These are phyloP conservation scores for Paulownia fortunei DNA, from an alignment of 257 asterid species.

Conservation along the genomic window DNA sequence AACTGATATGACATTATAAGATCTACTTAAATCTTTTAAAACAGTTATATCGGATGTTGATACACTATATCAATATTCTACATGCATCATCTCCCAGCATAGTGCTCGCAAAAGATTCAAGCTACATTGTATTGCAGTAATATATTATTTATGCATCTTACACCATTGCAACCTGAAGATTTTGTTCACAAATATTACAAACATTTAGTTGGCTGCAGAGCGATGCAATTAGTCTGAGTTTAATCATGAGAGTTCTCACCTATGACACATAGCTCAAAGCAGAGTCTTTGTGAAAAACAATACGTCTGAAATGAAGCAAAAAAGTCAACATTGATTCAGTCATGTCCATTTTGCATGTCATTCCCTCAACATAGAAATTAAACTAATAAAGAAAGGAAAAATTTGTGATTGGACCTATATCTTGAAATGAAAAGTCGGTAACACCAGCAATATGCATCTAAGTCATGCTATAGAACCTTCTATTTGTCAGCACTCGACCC, in stretches of 20 bases:
- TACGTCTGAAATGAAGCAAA: background rate
- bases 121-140: background rate
- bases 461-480: background rate
- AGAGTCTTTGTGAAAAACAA: background rate
- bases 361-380: background rate
- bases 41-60: background rate
- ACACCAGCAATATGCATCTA: background rate
- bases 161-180: background rate
- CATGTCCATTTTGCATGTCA: background rate
- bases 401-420: background rate
- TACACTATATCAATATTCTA: background rate
- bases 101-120: background rate
- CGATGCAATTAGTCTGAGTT: background rate
- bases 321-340: background rate
- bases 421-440: conserved; percentile 1
- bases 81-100: background rate
- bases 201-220: background rate
- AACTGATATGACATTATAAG: background rate
- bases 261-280: conserved; percentile 9
- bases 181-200: background rate
- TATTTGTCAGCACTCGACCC: background rate
- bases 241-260: background rate
- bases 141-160: background rate
- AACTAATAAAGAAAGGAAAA: background rate
- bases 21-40: background rate